Evolutionary conservation across 2,329 filamentous ascomycete genomes (phyloP), one percentile per base, ranked within the genome.

Genomic region (Sclerotinia subarctica): DNA sequence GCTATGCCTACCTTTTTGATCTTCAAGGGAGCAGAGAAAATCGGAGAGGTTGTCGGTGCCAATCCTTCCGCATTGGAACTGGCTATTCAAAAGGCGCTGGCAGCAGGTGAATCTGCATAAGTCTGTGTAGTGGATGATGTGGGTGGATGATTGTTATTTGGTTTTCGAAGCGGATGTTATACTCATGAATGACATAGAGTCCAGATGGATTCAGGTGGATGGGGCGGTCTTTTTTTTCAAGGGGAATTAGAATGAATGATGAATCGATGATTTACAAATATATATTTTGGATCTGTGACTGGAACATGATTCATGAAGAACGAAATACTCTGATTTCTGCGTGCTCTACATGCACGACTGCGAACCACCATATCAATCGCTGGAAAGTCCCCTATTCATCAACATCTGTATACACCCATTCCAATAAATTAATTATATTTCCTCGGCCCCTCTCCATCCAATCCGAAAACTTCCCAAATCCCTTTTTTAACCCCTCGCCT

Each of bases 1-100:
- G 93, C 94, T 78, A 97, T 98, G 93, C 94, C 94, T 67, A 96
- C 93, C 38, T 97, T 98, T 82, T 77, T 91, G 68, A 79, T 96
- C 77, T 97, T 93, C 87, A 91, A 93, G 85, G 80, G 89, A 74
- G 93, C 91, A 72, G 79, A 92, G 79, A 90, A 91, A 83, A 80
- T 88, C 47, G 83, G 81, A 54, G 89, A 92, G 81, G 81, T 97
- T 69, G 87, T 95, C 38, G 94, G 94, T 71, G 93, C 93, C 75
- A 93, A 93, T 81, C 89, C 89, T n/a, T 78, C 80, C 60, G 88
- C 84, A n/a, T 81, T 96, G 69, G 79, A 86, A 80, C 68, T 64
- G n/a, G 76, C 74, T 65, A 76, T 77, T 68, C 52, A 68, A 38
- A 65, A 57, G 19, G 69, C 68, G 26, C 1, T 52, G 5, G 66